A percentile compares a stretch with the other conserved stretches of the same genome.
Conservation (phyloP, 768 basidiomycete species). For the Saitozyma sp. region DNA sequence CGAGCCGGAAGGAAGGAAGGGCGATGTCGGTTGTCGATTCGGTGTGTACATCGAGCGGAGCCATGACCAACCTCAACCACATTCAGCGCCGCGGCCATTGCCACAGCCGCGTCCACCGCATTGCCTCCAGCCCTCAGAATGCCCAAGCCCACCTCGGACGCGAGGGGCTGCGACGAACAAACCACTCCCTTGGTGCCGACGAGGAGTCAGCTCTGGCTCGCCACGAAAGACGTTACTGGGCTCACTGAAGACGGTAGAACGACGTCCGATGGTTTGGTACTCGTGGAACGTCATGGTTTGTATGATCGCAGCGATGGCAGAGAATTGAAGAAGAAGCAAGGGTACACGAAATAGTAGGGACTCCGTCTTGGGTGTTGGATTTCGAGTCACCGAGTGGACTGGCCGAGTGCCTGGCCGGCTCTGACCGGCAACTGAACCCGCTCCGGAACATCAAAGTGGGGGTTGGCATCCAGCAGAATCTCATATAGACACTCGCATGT, state of each 20-base stretch:
- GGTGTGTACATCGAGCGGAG: no score
- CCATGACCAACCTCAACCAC: conserved; percentile 72
- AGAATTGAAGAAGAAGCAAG: no score
- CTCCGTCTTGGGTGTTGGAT: no score
- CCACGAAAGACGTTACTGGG: conserved; percentile 60
- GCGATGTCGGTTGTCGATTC: no score
- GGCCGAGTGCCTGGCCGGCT: no score
- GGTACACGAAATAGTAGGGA: neutral
- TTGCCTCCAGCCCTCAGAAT: conserved; percentile 86
- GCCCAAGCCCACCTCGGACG: conserved; percentile 81
- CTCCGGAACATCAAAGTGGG: no score
- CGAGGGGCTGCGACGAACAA: conserved; percentile 81
- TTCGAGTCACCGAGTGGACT: no score
- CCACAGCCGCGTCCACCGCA: conserved; percentile 92
- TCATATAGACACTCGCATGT: no score
- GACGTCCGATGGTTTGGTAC: conserved; percentile 59
- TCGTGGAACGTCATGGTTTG: neutral
- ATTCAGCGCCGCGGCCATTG: conserved; percentile 84
- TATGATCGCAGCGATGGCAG: no score
- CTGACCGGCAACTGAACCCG: no score
- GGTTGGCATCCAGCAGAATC: no score
- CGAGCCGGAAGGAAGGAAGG: no score
- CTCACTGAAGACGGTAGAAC: conserved; percentile 63
- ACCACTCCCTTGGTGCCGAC: conserved; percentile 80
- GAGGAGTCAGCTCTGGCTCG: conserved; percentile 73